A percentile compares a stretch with the other conserved stretches of the same genome.
Evolutionary conservation across 176 grass and related monocot species (phyloP).

Genomic region (Pontederia crassipes): DNA sequence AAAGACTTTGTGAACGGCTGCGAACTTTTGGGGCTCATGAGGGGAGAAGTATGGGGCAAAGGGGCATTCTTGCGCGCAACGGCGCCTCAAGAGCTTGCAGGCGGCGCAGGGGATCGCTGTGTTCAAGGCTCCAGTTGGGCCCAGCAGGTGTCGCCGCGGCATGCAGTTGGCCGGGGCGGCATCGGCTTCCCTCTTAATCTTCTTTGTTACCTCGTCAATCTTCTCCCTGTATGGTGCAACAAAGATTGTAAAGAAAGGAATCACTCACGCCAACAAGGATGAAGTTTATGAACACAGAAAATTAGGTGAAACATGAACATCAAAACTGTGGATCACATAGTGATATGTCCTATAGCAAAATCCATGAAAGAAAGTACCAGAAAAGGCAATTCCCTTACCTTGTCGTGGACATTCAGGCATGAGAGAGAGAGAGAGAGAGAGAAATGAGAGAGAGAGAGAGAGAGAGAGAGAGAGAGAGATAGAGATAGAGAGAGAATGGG

Average conservation of each 20-base stretch:
- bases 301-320: not conserved
- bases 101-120: slow-evolving; percentile 73
- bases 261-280: not conserved
- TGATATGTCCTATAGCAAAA: not conserved
- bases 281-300: no score
- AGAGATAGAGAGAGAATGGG: slow-evolving; percentile 4
- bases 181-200: slow-evolving; percentile 56
- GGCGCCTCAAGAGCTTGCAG: slow-evolving; percentile 75
- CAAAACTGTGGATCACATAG: not conserved
- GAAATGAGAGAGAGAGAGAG: slow-evolving; percentile 19
- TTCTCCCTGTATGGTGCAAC: slow-evolving; percentile 39
- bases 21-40: slow-evolving; percentile 87
- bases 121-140: slow-evolving; percentile 32
- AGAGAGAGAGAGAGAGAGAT: slow-evolving; percentile 17
- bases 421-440: slow-evolving; percentile 13
- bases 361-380: not conserved
- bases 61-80: slow-evolving; percentile 90
- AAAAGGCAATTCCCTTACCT: slow-evolving; percentile 37
- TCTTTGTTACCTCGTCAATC: slow-evolving; percentile 66
- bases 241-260: not conserved
- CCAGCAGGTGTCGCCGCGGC: not conserved
- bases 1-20: slow-evolving; percentile 81
- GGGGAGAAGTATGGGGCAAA: slow-evolving; percentile 96
- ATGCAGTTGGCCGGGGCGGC: not conserved
- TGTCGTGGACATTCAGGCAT: slow-evolving; percentile 77